Percentiles rank a stretch among this genome's conserved stretches.
Evolutionary conservation across 1,139 yeast genomes (phyloP).

Genomic region (Geotrichum carabidarum): DNA sequence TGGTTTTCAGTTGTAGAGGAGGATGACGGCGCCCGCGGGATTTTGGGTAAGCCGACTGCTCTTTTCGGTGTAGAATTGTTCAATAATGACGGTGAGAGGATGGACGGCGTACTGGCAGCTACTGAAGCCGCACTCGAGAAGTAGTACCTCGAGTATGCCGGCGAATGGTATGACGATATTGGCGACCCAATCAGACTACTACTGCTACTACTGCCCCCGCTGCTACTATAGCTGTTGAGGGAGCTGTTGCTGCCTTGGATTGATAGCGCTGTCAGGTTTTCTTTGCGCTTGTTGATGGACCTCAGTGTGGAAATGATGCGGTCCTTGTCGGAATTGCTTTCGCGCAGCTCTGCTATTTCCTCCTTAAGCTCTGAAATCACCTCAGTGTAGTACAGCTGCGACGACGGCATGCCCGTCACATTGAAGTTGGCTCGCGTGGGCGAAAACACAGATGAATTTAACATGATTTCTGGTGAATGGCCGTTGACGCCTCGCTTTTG

Average conservation of each 20-base stretch:
- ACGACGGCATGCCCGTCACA: background rate
- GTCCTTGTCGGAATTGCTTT: constrained; percentile 61
- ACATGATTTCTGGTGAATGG: background rate
- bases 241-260: background rate
- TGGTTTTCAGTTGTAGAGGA: too few relatives aligned
- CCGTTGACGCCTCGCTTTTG: constrained; percentile 8
- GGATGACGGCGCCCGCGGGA: too few relatives aligned
- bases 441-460: background rate
- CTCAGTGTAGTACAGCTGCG: constrained; percentile 23
- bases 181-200: background rate
- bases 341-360: constrained; percentile 61
- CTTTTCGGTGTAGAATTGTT: too few relatives aligned
- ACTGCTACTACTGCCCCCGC: background rate
- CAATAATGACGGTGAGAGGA: too few relatives aligned
- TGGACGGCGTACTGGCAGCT: background rate
- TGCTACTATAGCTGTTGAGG: background rate
- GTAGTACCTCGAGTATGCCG: constrained; percentile 7
- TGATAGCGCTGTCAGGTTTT: constrained; percentile 20
- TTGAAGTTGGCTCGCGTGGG: background rate
- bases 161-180: background rate
- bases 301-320: constrained; percentile 65
- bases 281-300: constrained; percentile 21
- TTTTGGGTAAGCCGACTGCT: too few relatives aligned
- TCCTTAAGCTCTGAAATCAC: constrained; percentile 58
- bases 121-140: background rate